Evolutionary conservation across 2,329 filamentous ascomycete species (phyloP), one percentile per base, ranked within the genome.

Genomic region (Cladosporium cucumerinum): DNA sequence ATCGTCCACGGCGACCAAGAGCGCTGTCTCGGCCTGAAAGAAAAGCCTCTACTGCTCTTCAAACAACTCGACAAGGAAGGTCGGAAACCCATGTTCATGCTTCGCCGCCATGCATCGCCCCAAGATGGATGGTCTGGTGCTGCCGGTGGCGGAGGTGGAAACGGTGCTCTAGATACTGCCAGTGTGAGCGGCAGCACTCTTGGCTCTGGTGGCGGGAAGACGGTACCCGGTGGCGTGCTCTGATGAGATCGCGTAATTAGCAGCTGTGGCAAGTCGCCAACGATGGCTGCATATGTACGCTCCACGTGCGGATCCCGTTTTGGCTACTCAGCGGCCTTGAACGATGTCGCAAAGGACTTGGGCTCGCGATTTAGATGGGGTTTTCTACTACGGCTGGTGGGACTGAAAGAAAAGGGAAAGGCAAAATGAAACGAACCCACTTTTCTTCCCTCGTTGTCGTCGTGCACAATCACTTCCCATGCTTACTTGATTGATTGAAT

Each of bases 1-100:
- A 99, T 99, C 76, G 95, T 99, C 4, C 97, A 97, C 72, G 95
- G 95, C n/a, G 93, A 98, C 73, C 93, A 98, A 78, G 95, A 99
- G 80, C 89, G 95, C 16, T 98, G 94, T 76, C 80, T 99, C 43
- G 92, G 91, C 0, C 82, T 97, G 69, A 90, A 98, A 65, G 95
- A 99, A 79, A 94, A 96, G 73, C 95, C 95, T 11, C 81, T 99
- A 65, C 96, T 97, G 68, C 80, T 99, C 67, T 99, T 99, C 81
- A 99, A 99, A 80, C 93, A 98, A 76, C 82, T 99, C 64, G 93
- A 98, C 75, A 93, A 93, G 77, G 95, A 98, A 80, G 95, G 95
- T 55, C 90, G 96, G 79, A 99, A 98, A 77, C 95, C 95, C 25
- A 98, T 98, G 95, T 99, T 99, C 75, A 99, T 99, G 95, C 82